These are phyloP conservation scores for Suhomyces guaymorum DNA, from an alignment of 1,139 yeast genomes.

Conservation along the genomic window DNA sequence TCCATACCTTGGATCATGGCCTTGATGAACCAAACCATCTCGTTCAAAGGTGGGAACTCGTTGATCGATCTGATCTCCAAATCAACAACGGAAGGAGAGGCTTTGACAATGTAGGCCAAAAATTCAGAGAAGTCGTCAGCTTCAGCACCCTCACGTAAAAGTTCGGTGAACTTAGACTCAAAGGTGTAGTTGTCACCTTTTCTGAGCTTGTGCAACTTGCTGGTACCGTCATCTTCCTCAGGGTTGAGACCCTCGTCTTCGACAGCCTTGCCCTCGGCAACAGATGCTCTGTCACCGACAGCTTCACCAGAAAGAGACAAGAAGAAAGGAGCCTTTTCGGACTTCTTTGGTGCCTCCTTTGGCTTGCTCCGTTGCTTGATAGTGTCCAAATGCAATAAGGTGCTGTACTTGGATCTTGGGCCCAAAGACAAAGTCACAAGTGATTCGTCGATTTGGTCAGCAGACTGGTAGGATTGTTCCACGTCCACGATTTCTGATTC, in stretches of 20 bases:
- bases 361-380: conserved; percentile 90
- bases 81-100: conserved; percentile 81
- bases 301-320: conserved; percentile 63
- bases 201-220: conserved; percentile 32
- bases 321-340: conserved; percentile 82
- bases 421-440: conserved; percentile 75
- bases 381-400: conserved; percentile 77
- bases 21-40: conserved; percentile 62
- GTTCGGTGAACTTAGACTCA: conserved; percentile 73
- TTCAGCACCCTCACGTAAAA: conserved; percentile 55
- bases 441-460: conserved; percentile 63
- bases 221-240: conserved; percentile 19
- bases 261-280: conserved; percentile 49
- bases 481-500: conserved; percentile 27
- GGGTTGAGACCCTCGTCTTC: conserved; percentile 15
- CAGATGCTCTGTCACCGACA: conserved; percentile 70
- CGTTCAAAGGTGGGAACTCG: conserved; percentile 62
- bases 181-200: conserved; percentile 37
- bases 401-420: conserved; percentile 76
- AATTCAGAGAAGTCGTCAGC: conserved; percentile 48
- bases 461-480: conserved; percentile 48
- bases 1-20: conserved; percentile 64
- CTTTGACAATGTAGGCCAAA: conserved; percentile 53
- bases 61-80: conserved; percentile 82
- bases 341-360: conserved; percentile 82